phyloP scores from a whole-genome alignment of 2,329 filamentous ascomycete genomes.

The Monascus ruber region DNA sequence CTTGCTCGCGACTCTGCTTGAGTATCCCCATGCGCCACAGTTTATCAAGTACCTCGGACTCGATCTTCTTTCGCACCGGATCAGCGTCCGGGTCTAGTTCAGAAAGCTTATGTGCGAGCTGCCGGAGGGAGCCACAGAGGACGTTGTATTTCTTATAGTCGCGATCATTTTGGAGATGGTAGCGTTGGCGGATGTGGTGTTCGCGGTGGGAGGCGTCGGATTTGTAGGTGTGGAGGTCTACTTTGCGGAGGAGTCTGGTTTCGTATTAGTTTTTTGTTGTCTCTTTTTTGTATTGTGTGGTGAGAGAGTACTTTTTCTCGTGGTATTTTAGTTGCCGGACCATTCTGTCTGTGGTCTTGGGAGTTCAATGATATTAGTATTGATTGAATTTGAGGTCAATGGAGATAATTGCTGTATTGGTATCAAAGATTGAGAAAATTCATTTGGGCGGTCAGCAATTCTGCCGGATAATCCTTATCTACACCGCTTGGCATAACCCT shows the following conservation, averaged over 20 bases:
- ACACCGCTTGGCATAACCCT: too few relatives aligned
- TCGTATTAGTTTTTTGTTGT: constrained; percentile 1
- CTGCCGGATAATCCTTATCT: too few relatives aligned
- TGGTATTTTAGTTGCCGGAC: constrained; percentile 93
- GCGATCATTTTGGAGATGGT: constrained; percentile 80
- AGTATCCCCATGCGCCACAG: constrained; percentile 86
- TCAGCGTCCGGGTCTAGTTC: constrained; percentile 68
- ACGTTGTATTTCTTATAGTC: constrained; percentile 64
- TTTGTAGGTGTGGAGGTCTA: constrained; percentile 92
- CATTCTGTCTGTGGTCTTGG: constrained; percentile 45
- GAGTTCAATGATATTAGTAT: background rate
- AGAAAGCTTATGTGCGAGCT: constrained; percentile 79
- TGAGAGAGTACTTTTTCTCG: constrained; percentile 59
- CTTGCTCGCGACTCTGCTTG: constrained; percentile 61
- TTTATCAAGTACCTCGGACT: constrained; percentile 80
- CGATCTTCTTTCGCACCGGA: constrained; percentile 67
- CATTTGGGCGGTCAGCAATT: constrained; percentile 1
- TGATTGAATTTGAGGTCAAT: background rate
- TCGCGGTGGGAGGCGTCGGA: constrained; percentile 79
- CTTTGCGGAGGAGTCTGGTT: constrained; percentile 61
- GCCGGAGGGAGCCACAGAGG: constrained; percentile 69
- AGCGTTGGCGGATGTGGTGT: constrained; percentile 66
- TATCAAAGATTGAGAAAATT: constrained; percentile 3
- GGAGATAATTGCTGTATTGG: background rate
- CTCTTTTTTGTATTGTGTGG: constrained; percentile 2